Evolutionary conservation across 1,284 basidiomycete genomes (phyloP).

Genomic region (Xerocomus minutiporus): DNA sequence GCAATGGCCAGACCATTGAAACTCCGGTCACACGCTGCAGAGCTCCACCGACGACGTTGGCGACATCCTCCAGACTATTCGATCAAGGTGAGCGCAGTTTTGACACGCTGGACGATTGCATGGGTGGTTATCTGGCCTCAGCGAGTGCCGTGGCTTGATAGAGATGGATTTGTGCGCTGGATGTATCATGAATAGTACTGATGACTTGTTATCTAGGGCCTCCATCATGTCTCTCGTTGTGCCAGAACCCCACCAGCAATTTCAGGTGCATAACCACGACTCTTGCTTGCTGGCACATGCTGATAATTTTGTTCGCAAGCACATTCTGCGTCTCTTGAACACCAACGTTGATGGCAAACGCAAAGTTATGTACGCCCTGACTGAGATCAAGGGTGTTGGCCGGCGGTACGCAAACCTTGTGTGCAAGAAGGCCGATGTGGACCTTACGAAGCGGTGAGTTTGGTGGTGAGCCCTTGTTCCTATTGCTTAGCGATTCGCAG

Average conservation of each 20-base stretch:
- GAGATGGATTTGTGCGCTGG: conserved; percentile 10
- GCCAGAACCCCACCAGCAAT: conserved; percentile 89
- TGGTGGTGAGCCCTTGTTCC: neutral
- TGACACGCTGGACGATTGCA: neutral
- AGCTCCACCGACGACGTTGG: conserved; percentile 12
- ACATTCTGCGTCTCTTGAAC: conserved; percentile 98
- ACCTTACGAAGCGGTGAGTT: conserved; percentile 94
- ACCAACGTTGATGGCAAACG: conserved; percentile 99
- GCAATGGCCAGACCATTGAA: conserved; percentile 23
- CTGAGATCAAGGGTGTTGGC: conserved; percentile 99
- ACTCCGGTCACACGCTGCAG: conserved; percentile 19
- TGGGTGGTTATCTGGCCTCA: neutral
- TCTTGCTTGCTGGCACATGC: neutral
- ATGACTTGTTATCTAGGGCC: conserved; percentile 10
- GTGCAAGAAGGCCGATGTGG: conserved; percentile 99
- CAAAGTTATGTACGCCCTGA: conserved; percentile 97
- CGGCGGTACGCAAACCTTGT: conserved; percentile 98
- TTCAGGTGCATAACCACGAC: conserved; percentile 56
- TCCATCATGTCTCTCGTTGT: conserved; percentile 85
- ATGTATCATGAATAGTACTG: conserved; percentile 23
- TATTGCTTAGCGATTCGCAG: conserved; percentile 37
- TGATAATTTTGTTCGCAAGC: conserved; percentile 43
- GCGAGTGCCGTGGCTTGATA: neutral
- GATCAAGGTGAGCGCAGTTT: conserved; percentile 26
- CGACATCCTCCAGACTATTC: conserved; percentile 16